Conservation (phyloP, 192 early-diverging fungal species). For the Mortierella antarctica region DNA sequence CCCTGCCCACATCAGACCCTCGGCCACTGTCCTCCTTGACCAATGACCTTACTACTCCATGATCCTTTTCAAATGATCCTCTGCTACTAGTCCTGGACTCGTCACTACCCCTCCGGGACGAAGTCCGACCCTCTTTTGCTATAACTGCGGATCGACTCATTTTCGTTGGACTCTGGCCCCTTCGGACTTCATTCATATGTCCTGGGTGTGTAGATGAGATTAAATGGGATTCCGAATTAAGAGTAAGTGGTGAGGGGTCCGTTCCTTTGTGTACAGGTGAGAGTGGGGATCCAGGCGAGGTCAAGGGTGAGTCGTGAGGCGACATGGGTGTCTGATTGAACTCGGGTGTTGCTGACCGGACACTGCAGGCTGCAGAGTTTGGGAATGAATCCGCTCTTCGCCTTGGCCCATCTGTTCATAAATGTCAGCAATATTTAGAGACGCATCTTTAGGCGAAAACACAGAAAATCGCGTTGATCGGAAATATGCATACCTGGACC, state of each 20-base stretch:
- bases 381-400: constrained; percentile 47
- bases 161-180: constrained; percentile 14
- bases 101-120: constrained; percentile 6
- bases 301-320: constrained; percentile 26
- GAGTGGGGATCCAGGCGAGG: constrained; percentile 31
- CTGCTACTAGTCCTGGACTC: background rate
- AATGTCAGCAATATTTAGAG: background rate
- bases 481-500: constrained; percentile 27
- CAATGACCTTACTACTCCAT: background rate
- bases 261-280: constrained; percentile 10
- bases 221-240: constrained; percentile 12
- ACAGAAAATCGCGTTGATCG: background rate
- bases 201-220: background rate
- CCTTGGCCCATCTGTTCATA: constrained; percentile 27
- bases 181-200: background rate
- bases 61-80: background rate
- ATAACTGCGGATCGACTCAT: background rate
- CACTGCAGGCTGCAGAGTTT: constrained; percentile 25
- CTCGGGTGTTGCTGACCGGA: constrained; percentile 36
- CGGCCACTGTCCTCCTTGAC: constrained; percentile 19
- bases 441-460: background rate
- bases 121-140: background rate
- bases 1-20: constrained; percentile 4
- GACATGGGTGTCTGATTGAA: constrained; percentile 23
- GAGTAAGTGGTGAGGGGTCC: constrained; percentile 15